Conservation (phyloP, 2,329 filamentous ascomycete genomes). For the Colletotrichum simmondsii region DNA sequence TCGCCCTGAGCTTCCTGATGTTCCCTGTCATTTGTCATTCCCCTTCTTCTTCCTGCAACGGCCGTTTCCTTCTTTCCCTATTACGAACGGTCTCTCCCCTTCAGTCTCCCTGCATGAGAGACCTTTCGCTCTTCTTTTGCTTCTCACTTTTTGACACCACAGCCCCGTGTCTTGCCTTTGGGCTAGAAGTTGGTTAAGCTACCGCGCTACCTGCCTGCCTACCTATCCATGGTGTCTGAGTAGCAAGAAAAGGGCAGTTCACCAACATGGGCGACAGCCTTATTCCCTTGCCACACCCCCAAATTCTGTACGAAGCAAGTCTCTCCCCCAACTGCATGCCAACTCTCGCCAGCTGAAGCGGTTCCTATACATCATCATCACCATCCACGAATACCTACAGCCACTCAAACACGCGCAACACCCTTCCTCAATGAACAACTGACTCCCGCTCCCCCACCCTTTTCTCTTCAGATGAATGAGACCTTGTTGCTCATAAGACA, state of each 20-base stretch:
- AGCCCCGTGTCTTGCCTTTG: conserved; percentile 11
- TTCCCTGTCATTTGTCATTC: conserved; percentile 32
- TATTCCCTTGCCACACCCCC: conserved; percentile 22
- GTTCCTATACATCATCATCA: conserved; percentile 21
- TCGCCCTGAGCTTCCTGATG: background rate
- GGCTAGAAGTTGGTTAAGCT: conserved; percentile 16
- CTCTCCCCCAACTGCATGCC: background rate
- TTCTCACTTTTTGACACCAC: conserved; percentile 11
- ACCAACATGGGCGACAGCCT: conserved; percentile 21
- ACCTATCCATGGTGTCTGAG: conserved; percentile 7
- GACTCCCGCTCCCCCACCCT: conserved; percentile 29
- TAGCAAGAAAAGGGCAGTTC: conserved; percentile 15
- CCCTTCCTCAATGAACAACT: conserved; percentile 19
- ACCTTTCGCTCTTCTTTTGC: background rate
- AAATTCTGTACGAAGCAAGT: background rate
- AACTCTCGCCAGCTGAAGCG: conserved; percentile 22
- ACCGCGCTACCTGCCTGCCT: too few species aligned
- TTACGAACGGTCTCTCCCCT: background rate
- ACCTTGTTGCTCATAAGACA: conserved; percentile 36
- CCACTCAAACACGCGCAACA: conserved; percentile 24
- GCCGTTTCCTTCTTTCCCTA: conserved; percentile 11
- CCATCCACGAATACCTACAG: conserved; percentile 9
- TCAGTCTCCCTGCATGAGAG: conserved; percentile 24
- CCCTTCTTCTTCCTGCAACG: conserved; percentile 8
- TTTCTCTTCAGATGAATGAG: conserved; percentile 33